Percentiles rank a stretch among this genome's conserved stretches.
These are phyloP conservation scores for Naematelia encephala DNA, from an alignment of 768 basidiomycete genomes.

Conservation along the genomic window DNA sequence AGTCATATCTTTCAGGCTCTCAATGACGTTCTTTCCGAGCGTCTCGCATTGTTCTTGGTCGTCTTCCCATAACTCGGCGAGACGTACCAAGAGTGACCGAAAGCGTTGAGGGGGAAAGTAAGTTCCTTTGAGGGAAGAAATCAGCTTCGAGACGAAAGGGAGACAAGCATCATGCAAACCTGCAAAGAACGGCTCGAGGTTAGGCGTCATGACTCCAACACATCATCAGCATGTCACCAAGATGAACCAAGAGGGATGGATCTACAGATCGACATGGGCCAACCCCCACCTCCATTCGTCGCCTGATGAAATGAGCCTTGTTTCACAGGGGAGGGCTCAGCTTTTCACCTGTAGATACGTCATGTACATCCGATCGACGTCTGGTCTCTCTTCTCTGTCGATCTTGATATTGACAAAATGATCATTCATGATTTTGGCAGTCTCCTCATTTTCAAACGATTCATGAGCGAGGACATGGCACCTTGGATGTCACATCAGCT, in stretches of 20 bases:
- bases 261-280: slow-evolving; percentile 47
- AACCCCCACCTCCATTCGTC: slow-evolving; percentile 43
- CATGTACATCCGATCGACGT: slow-evolving; percentile 56
- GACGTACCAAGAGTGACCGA: slow-evolving; percentile 26
- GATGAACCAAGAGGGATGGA: not conserved
- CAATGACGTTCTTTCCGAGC: slow-evolving; percentile 34
- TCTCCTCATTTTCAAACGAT: slow-evolving; percentile 52
- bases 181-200: slow-evolving; percentile 43
- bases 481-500: not conserved
- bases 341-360: slow-evolving; percentile 51
- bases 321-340: not conserved
- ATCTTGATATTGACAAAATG: slow-evolving; percentile 53
- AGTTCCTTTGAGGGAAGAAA: slow-evolving; percentile 23
- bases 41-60: slow-evolving; percentile 30
- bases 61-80: slow-evolving; percentile 41
- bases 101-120: slow-evolving; percentile 41
- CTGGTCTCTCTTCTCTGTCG: slow-evolving; percentile 54
- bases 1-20: slow-evolving; percentile 31
- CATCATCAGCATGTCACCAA: not conserved
- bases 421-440: slow-evolving; percentile 54
- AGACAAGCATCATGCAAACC: slow-evolving; percentile 19
- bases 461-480: slow-evolving; percentile 48
- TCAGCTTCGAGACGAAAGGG: not conserved
- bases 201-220: slow-evolving; percentile 38
- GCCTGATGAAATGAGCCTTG: slow-evolving; percentile 17